A percentile compares a stretch with the other conserved stretches of the same genome.
Evolutionary conservation across 2,329 filamentous ascomycete genomes (phyloP).

Genomic region (Waltergamsia citrina): DNA sequence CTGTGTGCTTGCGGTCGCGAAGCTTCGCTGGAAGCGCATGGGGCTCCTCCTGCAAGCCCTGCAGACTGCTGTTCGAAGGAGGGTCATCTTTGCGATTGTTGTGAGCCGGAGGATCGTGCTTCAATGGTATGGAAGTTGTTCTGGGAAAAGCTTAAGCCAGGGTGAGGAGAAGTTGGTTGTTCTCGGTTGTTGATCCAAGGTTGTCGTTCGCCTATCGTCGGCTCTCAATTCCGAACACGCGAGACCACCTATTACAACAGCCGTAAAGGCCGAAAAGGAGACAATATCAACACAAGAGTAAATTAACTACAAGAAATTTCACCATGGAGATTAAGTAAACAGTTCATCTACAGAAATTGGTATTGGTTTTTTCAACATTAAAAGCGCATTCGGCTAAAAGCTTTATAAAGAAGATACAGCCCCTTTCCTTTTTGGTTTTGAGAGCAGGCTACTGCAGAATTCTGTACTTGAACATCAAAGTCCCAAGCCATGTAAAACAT

Average conservation of each 20-base stretch:
- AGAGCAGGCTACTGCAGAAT: conserved; percentile 1
- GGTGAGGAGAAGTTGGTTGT: conserved; percentile 2
- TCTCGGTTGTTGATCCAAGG: conserved; percentile 4
- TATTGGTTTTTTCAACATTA: conserved; percentile 20
- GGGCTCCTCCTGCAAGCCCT: conserved; percentile 25
- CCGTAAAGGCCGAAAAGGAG: neutral
- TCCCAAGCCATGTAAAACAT: neutral
- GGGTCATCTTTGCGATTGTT: conserved; percentile 17
- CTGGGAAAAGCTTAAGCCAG: conserved; percentile 4
- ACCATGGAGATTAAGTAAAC: no score
- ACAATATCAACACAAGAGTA: no score
- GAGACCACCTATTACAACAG: conserved; percentile 3
- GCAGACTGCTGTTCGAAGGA: conserved; percentile 26
- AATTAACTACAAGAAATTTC: no score
- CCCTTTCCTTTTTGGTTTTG: conserved; percentile 6
- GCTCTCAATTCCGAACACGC: no score
- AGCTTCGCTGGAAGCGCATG: conserved; percentile 17
- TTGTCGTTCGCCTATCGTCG: conserved; percentile 19
- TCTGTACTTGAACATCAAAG: neutral
- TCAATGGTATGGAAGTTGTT: conserved; percentile 7
- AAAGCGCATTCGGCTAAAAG: conserved; percentile 23
- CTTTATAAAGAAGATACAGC: conserved; percentile 29
- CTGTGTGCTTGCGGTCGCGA: conserved; percentile 27
- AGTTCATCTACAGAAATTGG: conserved; percentile 1
- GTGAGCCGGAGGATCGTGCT: neutral